Base-by-base conservation (phyloP, 2,329 filamentous ascomycete genomes). In the Ceratocystis cacaofunesta region DNA sequence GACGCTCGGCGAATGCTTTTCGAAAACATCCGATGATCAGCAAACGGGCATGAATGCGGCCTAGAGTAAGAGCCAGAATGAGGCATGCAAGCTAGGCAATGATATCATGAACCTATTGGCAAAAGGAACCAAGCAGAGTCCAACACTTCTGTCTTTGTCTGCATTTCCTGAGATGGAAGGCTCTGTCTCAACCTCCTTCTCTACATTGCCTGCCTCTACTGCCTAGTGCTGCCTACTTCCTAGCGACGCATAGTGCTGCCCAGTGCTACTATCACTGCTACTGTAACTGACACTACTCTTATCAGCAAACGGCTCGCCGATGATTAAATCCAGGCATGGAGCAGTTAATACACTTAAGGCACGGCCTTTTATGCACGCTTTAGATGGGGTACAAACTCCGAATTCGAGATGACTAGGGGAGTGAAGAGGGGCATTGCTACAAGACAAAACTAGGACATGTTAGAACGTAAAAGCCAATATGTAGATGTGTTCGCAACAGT, bases 21-120 rank as follows among this genome's bases (percentile, higher is more conserved):
- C n/a, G 28, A 58, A 58, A 58, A 58, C 52, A 58, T 15, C 28
- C 52, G 28, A 58, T 36, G 52, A 58, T 58, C 52, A 25, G 52
- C 52, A 58, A 32, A 17, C 52, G 52, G 36, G 52, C 25, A 58
- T 58, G 52, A 58, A 32, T 58, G 15, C 15, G 28, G 28, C 32
- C 52, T 32, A 3, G 4, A 17, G 28, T n/a, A 30, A 30, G 52
- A 58, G 52, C 15, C 52, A 32, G 8, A 32, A 22, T 17, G 12
- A 57, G 52, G 52, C 52, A 57, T 15, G 52, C 15, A 57, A 30
- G 6, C 25, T 25, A 7, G 48, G 10, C 52, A n/a, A 36, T 19
- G 28, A 58, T 58, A 57, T 57, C 28, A 58, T 50, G 46, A 22
- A n/a, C 15, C 5, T 50, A 12, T 3, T 22, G 8, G 36, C 36